Base-by-base conservation (phyloP, 768 basidiomycete genomes). In the Kwoniella heveanensis region DNA sequence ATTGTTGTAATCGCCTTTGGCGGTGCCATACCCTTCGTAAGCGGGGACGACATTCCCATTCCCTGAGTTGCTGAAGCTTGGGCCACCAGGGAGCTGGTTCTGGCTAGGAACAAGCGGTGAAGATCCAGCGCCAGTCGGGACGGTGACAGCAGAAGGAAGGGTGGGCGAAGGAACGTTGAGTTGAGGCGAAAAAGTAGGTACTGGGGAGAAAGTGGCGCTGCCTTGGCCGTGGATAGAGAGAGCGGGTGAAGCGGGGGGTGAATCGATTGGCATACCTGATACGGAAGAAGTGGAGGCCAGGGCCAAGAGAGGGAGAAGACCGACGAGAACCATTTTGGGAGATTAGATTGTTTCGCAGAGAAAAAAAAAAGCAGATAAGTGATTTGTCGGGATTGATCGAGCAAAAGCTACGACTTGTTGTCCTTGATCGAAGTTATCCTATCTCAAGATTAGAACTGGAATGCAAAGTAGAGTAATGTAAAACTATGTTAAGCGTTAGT, bases 271-370 rank as follows among this genome's bases (percentile, higher is more conserved):
- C 19, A 57, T 25, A 15, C 53, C 62, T 2, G 48, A 51, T 15
- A 53, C 62, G 56, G 49, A 36, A 13, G 53, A 44, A 6, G 57
- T 48, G 4, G 49, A 49, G 36, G 62, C 54, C n/a, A 64, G 26
- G 8, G 62, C 62, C 27, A 64, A 44, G 15, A 64, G 32, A 6
- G 62, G 62, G 24, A 64, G 55, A 24, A 64, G 55, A 51, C 55
- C 62, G 29, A 64, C 54, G 22, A 64, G 50, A 27, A 60, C 58
- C 62, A 64, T 64, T 57, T 51, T 64, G 25, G 37, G n/a, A 9
- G 19, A 17, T 32, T 39, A 21, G 54, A 46, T 44, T 5, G 5
- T 6, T 32, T 32, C 32, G 13, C 32, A n/a, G n/a, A n/a, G n/a
- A n/a, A n/a, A n/a, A n/a, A n/a, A n/a, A n/a, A n/a, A n/a, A n/a